These are phyloP conservation scores for Aspergillus heteromorphus DNA, from an alignment of 495 filamentous ascomycete species.

Conservation along the genomic window DNA sequence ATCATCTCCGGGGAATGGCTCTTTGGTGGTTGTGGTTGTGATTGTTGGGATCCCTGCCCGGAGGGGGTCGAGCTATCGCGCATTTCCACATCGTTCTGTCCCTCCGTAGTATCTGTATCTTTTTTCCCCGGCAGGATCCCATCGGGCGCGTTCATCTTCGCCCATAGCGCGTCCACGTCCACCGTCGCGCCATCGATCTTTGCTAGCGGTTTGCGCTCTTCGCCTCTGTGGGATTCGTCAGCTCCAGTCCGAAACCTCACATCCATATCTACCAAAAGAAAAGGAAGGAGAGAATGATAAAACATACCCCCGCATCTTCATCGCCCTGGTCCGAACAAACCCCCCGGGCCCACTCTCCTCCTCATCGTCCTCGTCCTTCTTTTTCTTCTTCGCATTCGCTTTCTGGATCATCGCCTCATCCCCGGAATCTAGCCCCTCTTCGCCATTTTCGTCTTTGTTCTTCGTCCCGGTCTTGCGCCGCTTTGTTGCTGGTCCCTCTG, in stretches of 20 bases:
- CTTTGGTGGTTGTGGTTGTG: constrained; percentile 7
- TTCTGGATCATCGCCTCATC: constrained; percentile 71
- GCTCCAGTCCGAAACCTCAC: not conserved
- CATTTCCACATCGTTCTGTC: constrained; percentile 11
- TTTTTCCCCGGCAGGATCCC: constrained; percentile 15
- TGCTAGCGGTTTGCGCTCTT: constrained; percentile 58
- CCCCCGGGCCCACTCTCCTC: constrained; percentile 69
- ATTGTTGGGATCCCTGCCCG: no score
- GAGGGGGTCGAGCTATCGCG: no score
- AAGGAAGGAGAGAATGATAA: not conserved
- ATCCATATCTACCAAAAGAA: not conserved
- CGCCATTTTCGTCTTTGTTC: constrained; percentile 17
- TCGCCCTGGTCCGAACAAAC: constrained; percentile 75
- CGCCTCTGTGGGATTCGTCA: constrained; percentile 45
- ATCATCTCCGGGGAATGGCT: constrained; percentile 49
- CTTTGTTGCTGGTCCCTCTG: constrained; percentile 31
- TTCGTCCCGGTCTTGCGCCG: constrained; percentile 35
- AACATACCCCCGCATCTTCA: constrained; percentile 55
- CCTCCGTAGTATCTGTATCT: constrained; percentile 13
- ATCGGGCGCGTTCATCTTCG: constrained; percentile 60
- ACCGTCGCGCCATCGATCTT: constrained; percentile 67
- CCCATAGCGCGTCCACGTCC: constrained; percentile 89
- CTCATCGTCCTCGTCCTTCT: constrained; percentile 42
- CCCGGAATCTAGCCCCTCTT: constrained; percentile 57
- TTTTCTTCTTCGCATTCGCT: constrained; percentile 51